phyloP scores from a whole-genome alignment of 2,329 filamentous ascomycete species.

The Fusarium humuli region DNA sequence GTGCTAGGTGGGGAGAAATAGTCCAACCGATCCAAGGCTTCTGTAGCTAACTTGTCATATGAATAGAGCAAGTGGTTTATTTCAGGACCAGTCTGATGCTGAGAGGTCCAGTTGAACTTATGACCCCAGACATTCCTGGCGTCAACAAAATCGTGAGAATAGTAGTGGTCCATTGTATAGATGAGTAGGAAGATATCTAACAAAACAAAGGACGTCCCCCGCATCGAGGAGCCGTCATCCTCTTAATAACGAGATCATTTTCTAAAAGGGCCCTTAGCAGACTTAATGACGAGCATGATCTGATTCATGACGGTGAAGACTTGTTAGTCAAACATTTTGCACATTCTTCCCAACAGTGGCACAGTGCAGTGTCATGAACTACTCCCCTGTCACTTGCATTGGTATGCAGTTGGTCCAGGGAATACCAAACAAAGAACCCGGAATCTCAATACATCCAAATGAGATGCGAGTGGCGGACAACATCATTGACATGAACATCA shows the following conservation, averaged over 20 bases:
- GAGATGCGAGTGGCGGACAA: not conserved
- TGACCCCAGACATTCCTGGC: constrained; percentile 52
- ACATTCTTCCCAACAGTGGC: not conserved
- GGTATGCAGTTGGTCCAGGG: constrained; percentile 7
- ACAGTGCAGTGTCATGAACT: constrained; percentile 24
- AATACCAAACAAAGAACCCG: constrained; percentile 1
- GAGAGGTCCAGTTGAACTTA: constrained; percentile 74
- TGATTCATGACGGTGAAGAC: constrained; percentile 22
- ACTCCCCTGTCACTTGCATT: constrained; percentile 5
- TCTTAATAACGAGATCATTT: constrained; percentile 1
- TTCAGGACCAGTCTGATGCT: constrained; percentile 71
- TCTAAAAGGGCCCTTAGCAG: not conserved
- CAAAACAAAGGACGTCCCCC: not conserved
- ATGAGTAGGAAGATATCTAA: not conserved
- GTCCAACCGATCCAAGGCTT: constrained; percentile 73
- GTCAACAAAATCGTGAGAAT: constrained; percentile 8
- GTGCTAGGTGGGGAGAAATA: constrained; percentile 59
- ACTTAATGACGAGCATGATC: constrained; percentile 27
- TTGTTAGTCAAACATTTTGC: not conserved
- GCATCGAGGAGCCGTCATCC: not conserved
- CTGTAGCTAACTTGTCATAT: constrained; percentile 76
- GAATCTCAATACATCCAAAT: not conserved
- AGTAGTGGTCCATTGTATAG: constrained; percentile 24
- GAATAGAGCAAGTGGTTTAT: constrained; percentile 70
- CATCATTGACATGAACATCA: not conserved